Base-by-base conservation (phyloP, 2,329 filamentous ascomycete species). In the Xylaria sp. region DNA sequence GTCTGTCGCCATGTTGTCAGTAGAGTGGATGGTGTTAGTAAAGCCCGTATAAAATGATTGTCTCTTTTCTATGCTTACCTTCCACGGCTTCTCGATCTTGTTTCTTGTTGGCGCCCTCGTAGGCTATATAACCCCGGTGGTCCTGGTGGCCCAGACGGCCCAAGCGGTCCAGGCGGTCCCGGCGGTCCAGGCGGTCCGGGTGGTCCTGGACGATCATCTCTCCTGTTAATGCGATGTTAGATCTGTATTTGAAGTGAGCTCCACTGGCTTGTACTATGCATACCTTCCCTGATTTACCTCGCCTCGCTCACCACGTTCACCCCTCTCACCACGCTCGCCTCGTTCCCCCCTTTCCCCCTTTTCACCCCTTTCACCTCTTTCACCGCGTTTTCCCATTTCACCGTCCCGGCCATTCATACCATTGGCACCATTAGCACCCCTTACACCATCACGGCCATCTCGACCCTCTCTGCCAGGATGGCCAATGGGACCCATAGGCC, bases 401-500 rank as follows among this genome's bases (percentile, higher is more conserved):
- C 63, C 62, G 9, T 63, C 39, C 34, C 50, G 28, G 6, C 66
- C 62, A 8, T 63, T 28, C 34, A 50, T 39, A 6, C 66, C 70
- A 18, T 69, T 28, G 28, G 5, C 3, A 28, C 28, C 28, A 28
- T 28, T 28, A 28, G 28, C 28, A 28, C 28, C 60, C 10, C n/a
- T 50, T 3, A 3, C 28, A 2, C 66, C 69, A n/a, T 64, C 56
- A 6, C 46, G 41, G 12, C 69, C 69, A 23, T 72, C 70, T 3
- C 63, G 55, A 8, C 71, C 71, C 25, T 72, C 69, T 34, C 46
- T 54, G 8, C 69, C 37, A 12, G 25, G 2, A n/a, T 25, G 54
- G 1, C 65, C 65, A 34, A 10, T 2, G 7, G 39, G 39, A 10
- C 65, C 39, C 39, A 18, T 41, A 37, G 34, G 34, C 3, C 34